Percentiles rank a stretch among this genome's conserved stretches.
phyloP scores from a whole-genome alignment of 2,329 filamentous ascomycete species.

The Colletotrichum truncatum region DNA sequence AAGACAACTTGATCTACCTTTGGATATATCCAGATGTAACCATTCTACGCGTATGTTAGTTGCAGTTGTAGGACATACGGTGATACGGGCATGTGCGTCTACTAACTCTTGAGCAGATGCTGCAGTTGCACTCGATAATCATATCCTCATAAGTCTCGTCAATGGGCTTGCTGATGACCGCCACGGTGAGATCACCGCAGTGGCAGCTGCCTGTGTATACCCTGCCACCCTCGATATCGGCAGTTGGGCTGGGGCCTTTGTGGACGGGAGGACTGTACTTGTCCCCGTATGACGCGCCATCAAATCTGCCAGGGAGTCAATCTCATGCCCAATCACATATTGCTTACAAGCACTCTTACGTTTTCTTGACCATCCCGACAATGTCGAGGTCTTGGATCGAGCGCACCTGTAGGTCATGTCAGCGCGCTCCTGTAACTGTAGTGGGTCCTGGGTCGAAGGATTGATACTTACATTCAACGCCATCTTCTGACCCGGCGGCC shows the following conservation, averaged over 20 bases:
- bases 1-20: constrained; percentile 48
- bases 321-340: background rate
- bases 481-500: constrained; percentile 39
- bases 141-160: constrained; percentile 44
- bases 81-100: background rate
- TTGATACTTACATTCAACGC: constrained; percentile 52
- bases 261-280: constrained; percentile 46
- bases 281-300: constrained; percentile 45
- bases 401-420: constrained; percentile 43
- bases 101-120: constrained; percentile 54
- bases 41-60: constrained; percentile 43
- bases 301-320: constrained; percentile 41
- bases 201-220: constrained; percentile 62
- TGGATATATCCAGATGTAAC: constrained; percentile 55
- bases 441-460: background rate
- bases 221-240: constrained; percentile 45
- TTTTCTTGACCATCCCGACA: constrained; percentile 46
- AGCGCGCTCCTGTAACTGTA: background rate
- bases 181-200: constrained; percentile 58
- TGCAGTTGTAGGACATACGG: background rate
- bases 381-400: constrained; percentile 54
- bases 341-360: constrained; percentile 41
- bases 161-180: constrained; percentile 52
- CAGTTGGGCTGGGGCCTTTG: constrained; percentile 50
- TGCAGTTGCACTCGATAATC: constrained; percentile 59